Base-by-base conservation (phyloP, 371 early-diverging fungal species). In the Pancytospora philotis region DNA sequence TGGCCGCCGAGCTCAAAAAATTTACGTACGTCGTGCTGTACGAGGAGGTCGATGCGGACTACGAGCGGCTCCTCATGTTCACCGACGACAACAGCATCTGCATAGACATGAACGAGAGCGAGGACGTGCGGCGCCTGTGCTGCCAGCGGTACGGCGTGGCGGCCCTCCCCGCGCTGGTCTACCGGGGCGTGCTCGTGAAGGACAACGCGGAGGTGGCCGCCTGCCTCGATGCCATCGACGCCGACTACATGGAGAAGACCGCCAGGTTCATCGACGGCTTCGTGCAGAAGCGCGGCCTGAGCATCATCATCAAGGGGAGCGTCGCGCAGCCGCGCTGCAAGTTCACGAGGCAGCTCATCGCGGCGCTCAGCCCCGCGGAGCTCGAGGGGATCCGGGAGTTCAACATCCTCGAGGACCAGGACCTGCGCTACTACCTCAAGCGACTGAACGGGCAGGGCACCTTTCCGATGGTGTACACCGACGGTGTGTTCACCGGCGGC, bases 401-500 rank as follows among this genome's bases (percentile, higher is more conserved):
- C 80, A 87, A 94, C 81, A 89, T 94, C 73, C 78, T 92, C 56
- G 85, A 85, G 25, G 88, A 91, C 80, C 88, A 90, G 34, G 85
- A 87, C 51, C 52, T 77, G 30, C 48, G 80, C 31, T 66, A 74
- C 79, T 84, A 75, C 0, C 75, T 92, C 68, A 92, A 92, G 80
- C 76, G 83, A 62, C 87, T 84, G 66, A 85, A 87, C 38, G 81
- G 83, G 53, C 94, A 95, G 97, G 93, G 92, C 6, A 97, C 95
- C 16, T 90, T 92, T 80, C 97, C 97, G 36, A 95, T 95, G 83
- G 86, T 95, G 3, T 97, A 89, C 74, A 84, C 93, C 76, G 87
- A 90, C 79, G 91, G 92, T 63, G 89, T 91, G 80, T 92, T 97
- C 78, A 83, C 94, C 60, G 95, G 95, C 41, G 97, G 97, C 8